Conservation (phyloP, 352 stramenopile species). For the Globisporangium takayamanum region DNA sequence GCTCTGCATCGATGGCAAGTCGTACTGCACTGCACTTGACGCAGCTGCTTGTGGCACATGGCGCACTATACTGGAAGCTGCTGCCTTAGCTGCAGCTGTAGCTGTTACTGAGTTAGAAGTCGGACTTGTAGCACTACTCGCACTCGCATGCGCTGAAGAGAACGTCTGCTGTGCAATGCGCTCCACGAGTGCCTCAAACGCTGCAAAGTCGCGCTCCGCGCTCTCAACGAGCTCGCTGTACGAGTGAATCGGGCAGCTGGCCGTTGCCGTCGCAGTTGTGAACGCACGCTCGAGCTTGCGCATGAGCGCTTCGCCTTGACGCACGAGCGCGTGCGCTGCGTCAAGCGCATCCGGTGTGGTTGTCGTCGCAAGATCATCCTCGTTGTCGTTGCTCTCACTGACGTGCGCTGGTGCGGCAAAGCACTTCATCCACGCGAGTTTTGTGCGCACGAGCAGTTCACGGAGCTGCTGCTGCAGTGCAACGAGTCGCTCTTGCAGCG, state of each 20-base stretch:
- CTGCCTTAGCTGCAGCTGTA: no score
- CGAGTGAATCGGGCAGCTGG: constrained; percentile 26
- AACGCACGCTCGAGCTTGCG: constrained; percentile 34
- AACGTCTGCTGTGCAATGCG: constrained; percentile 15
- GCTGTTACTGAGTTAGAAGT: no score
- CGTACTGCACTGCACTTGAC: constrained; percentile 18
- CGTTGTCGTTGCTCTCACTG: background rate
- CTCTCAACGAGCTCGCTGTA: constrained; percentile 42
- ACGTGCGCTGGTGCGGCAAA: constrained; percentile 11
- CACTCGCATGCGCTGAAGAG: no score
- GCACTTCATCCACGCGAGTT: constrained; percentile 64
- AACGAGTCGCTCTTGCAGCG: constrained; percentile 30
- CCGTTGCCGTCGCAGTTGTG: constrained; percentile 22
- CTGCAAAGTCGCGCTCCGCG: constrained; percentile 27
- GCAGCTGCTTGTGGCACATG: background rate
- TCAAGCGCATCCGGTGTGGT: background rate
- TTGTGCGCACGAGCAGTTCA: constrained; percentile 37
- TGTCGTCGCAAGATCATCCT: background rate
- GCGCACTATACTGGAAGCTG: no score
- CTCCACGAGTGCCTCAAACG: constrained; percentile 34
- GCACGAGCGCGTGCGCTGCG: constrained; percentile 30
- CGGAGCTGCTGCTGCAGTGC: constrained; percentile 32
- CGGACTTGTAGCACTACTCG: no score
- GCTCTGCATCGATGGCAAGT: constrained; percentile 66
- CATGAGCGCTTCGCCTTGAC: constrained; percentile 33